Evolutionary conservation across 2,329 filamentous ascomycete species (phyloP).

Genomic region (Ampelomyces quisqualis): DNA sequence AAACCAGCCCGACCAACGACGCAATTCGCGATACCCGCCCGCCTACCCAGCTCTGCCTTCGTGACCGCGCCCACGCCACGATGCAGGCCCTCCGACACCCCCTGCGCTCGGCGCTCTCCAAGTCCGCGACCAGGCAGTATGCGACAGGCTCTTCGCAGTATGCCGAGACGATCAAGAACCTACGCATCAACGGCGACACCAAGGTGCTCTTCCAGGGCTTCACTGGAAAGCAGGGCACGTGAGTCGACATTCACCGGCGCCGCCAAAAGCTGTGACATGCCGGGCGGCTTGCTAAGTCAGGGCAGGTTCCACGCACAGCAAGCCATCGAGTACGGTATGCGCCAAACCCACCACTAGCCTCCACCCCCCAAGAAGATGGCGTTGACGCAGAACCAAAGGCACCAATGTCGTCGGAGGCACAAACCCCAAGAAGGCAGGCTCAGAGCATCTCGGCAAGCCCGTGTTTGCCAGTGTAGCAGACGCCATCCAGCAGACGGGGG

Average conservation of each 20-base stretch:
- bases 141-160: constrained; percentile 65
- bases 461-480: constrained; percentile 90
- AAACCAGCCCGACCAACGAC: constrained; percentile 21
- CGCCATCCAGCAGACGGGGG: constrained; percentile 85
- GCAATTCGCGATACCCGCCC: constrained; percentile 15
- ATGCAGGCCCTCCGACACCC: constrained; percentile 88
- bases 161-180: constrained; percentile 60
- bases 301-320: constrained; percentile 92
- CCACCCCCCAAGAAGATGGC: constrained; percentile 17
- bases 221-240: constrained; percentile 91
- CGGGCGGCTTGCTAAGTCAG: constrained; percentile 15
- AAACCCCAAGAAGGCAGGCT: constrained; percentile 97
- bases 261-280: no score
- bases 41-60: constrained; percentile 23
- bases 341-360: constrained; percentile 18
- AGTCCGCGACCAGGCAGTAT: constrained; percentile 74
- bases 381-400: constrained; percentile 56
- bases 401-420: constrained; percentile 98
- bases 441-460: constrained; percentile 83
- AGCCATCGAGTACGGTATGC: constrained; percentile 94
- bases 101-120: constrained; percentile 66
- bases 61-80: constrained; percentile 44
- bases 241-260: constrained; percentile 24
- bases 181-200: constrained; percentile 89
- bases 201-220: constrained; percentile 97